Conservation (phyloP, 805 yeast genomes). For the Lachancea nothofagi region DNA sequence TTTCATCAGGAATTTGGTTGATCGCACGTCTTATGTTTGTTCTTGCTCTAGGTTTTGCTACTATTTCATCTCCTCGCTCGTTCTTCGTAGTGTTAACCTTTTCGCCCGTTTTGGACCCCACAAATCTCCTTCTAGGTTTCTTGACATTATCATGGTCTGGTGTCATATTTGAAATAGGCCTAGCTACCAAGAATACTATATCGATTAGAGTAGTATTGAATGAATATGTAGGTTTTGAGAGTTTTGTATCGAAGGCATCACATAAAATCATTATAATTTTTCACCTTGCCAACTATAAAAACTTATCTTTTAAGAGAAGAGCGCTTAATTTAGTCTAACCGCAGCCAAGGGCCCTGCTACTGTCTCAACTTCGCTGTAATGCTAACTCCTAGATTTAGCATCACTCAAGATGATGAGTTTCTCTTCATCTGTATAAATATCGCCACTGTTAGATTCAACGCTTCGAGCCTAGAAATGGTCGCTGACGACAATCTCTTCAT, state of each 20-base stretch:
- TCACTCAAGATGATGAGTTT: slow-evolving; percentile 71
- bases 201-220: no score
- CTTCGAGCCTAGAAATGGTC: slow-evolving; percentile 71
- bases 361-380: slow-evolving; percentile 36
- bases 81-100: slow-evolving; percentile 24
- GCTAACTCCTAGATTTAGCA: slow-evolving; percentile 83
- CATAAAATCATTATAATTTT: no score
- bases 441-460: slow-evolving; percentile 65
- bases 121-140: slow-evolving; percentile 51
- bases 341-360: no score
- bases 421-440: slow-evolving; percentile 59
- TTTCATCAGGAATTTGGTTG: slow-evolving; percentile 86
- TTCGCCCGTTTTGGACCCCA: slow-evolving; percentile 43
- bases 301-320: no score
- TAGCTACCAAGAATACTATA: no score
- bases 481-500: slow-evolving; percentile 69
- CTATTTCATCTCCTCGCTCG: slow-evolving; percentile 20
- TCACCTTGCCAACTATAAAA: neutral
- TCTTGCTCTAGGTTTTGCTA: slow-evolving; percentile 28
- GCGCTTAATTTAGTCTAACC: no score
- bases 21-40: slow-evolving; percentile 51
- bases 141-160: neutral
- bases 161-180: neutral
- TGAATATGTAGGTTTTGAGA: no score
- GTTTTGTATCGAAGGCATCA: no score